These are phyloP conservation scores for Pogostemon cablin DNA, from an alignment of 257 asterid species.

Conservation along the genomic window DNA sequence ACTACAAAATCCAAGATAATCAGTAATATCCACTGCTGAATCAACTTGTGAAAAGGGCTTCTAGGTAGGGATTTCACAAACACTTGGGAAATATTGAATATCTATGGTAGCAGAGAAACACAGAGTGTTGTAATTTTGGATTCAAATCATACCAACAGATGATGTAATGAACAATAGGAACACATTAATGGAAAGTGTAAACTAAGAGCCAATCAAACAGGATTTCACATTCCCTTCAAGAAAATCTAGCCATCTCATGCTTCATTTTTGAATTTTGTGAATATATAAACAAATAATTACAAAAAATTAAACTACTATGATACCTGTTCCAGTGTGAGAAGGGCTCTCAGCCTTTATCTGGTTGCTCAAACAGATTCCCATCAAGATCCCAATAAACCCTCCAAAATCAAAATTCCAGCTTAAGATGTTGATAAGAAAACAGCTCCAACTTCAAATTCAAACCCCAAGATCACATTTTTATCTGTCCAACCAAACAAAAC, in stretches of 20 bases:
- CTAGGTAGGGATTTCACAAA: neutral
- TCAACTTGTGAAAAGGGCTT: neutral
- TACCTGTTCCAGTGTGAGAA: conserved; percentile 58
- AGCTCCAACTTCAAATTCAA: conserved; percentile 31
- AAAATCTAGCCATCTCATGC: neutral
- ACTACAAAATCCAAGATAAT: conserved; percentile 12
- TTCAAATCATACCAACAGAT: conserved; percentile 1
- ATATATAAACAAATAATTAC: too few relatives aligned
- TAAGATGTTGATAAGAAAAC: conserved; percentile 8
- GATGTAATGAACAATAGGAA: neutral
- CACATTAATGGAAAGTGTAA: neutral
- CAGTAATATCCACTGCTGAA: neutral
- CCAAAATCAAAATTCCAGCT: conserved; percentile 15
- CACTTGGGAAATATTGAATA: neutral
- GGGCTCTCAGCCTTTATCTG: conserved; percentile 79
- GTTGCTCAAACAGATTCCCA: conserved; percentile 92
- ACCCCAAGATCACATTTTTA: conserved; percentile 36
- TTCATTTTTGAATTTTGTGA: neutral
- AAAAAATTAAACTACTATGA: neutral
- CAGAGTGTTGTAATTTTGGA: neutral
- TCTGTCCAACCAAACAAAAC: neutral
- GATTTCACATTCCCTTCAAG: neutral
- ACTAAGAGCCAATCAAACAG: conserved; percentile 1
- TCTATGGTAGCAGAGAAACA: neutral
- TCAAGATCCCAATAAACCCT: conserved; percentile 33